Base-by-base conservation (phyloP, 2,329 filamentous ascomycete genomes). In the Colletotrichum sp. region DNA sequence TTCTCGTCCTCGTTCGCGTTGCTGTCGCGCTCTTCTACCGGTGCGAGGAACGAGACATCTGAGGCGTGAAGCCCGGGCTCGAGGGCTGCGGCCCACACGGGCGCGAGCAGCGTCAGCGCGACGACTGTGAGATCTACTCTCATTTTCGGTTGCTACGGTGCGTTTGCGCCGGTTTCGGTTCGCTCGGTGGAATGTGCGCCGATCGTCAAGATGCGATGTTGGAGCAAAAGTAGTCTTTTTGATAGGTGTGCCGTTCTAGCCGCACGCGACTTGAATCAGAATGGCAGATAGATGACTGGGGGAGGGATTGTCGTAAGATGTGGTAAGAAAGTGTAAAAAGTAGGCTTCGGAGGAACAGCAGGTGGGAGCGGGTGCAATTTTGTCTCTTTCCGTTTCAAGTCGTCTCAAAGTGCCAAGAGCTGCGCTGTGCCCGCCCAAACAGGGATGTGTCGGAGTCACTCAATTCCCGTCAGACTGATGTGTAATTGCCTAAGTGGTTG, bases 1-100 rank as follows among this genome's bases (percentile, higher is more conserved):
- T 91, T 87, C 69, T 88, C 82, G 69, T 83, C 80, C 15, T 77
- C 55, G 6, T 67, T 39, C 8, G 66, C 34, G 67, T 75, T 57
- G 67, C 72, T 57, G 32, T 76, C 66, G 59, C 75, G 63, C 44
- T 84, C 79, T 30, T 36, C 60, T 68, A 71, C 63, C 10, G 75
- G 72, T 28, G 71, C 71, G 62, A 76, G 59, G n/a, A 71, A 44
- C 5, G 72, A 55, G 28, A 76, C 72, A 7, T 75, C 72, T 44
- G 75, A 76, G 30, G 21, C 63, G 24, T 77, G 69, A 49, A 79
- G 78, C 9, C 81, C 78, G 13, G 76, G 68, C 10, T 79, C 72
- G 78, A 78, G 74, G 69, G 80, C 76, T 81, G 78, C 73, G 81
- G 82, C 79, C 70, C 70, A 76, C 8, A 57, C 44, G 32, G 72